Percentiles rank a stretch among this genome's conserved stretches.
Conservation (phyloP, 441 rosid genomes). For the Syzygium malaccense region DNA sequence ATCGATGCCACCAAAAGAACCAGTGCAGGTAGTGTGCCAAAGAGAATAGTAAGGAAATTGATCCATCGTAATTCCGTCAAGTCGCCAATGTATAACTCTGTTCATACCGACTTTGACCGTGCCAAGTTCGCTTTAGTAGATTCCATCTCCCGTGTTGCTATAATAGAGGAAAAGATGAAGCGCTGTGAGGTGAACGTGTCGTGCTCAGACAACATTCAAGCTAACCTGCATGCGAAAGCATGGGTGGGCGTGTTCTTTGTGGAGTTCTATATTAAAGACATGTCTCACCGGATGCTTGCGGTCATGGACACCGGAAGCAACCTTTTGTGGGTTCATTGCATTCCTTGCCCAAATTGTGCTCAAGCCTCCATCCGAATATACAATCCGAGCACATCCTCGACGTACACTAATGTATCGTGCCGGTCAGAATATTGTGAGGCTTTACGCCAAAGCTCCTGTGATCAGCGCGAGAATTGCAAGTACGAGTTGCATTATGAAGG, state of each 20-base stretch:
- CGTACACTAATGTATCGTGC: not conserved
- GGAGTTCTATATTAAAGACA: not conserved
- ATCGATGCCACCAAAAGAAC: not conserved
- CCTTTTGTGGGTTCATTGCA: not conserved
- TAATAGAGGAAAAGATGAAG: not conserved
- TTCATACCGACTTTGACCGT: not conserved
- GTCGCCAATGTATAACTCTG: not conserved
- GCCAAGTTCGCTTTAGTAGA: not conserved
- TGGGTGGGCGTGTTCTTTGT: not conserved
- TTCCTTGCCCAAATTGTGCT: not conserved
- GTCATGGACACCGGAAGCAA: constrained; percentile 1
- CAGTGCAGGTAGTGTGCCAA: not conserved
- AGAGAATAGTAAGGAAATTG: not conserved
- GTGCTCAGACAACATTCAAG: not conserved
- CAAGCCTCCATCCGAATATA: not conserved
- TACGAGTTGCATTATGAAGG: not conserved
- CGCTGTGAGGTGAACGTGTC: not conserved
- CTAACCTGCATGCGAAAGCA: not conserved
- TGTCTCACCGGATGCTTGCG: not conserved
- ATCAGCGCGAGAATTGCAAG: not conserved
- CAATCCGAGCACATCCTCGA: not conserved
- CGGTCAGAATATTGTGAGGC: not conserved
- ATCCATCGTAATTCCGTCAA: not conserved
- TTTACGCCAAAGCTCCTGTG: not conserved
- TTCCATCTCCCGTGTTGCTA: not conserved